phyloP scores from a whole-genome alignment of 2,329 filamentous ascomycete species.

The Fusarium cyanostomum region DNA sequence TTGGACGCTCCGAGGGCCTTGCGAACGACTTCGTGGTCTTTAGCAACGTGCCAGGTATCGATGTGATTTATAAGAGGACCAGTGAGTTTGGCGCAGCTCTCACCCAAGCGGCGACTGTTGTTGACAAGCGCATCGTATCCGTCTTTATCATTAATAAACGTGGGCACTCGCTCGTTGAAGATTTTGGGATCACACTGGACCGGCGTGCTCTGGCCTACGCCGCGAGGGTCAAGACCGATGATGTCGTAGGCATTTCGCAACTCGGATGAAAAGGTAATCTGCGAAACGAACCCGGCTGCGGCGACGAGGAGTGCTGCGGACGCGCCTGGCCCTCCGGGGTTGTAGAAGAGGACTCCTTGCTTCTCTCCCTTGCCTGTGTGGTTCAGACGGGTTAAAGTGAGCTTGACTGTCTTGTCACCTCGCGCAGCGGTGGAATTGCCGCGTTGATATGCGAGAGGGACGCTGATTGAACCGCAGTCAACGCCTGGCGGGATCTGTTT shows the following conservation, averaged over 20 bases:
- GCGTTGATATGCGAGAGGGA: slow-evolving; percentile 29
- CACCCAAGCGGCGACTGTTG: slow-evolving; percentile 23
- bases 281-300: slow-evolving; percentile 11
- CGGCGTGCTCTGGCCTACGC: slow-evolving; percentile 52
- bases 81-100: slow-evolving; percentile 37
- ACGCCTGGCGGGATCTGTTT: slow-evolving; percentile 17
- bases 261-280: slow-evolving; percentile 21
- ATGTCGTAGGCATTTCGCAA: slow-evolving; percentile 49
- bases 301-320: slow-evolving; percentile 15
- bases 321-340: slow-evolving; percentile 37
- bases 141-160: slow-evolving; percentile 3
- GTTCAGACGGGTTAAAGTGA: slow-evolving; percentile 17
- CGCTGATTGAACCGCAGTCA: slow-evolving; percentile 29
- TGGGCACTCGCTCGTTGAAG: slow-evolving; percentile 29
- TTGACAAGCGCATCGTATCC: slow-evolving; percentile 21
- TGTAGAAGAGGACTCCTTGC: slow-evolving; percentile 31
- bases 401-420: slow-evolving; percentile 17
- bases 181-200: slow-evolving; percentile 51
- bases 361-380: slow-evolving; percentile 28
- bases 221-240: slow-evolving; percentile 56
- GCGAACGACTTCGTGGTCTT: slow-evolving; percentile 39
- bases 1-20: slow-evolving; percentile 34
- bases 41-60: slow-evolving; percentile 36
- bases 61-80: slow-evolving; percentile 38
- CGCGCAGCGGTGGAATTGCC: slow-evolving; percentile 23